Evolutionary conservation across 345 rosid genomes (phyloP).

Genomic region (Citrus hindsii): DNA sequence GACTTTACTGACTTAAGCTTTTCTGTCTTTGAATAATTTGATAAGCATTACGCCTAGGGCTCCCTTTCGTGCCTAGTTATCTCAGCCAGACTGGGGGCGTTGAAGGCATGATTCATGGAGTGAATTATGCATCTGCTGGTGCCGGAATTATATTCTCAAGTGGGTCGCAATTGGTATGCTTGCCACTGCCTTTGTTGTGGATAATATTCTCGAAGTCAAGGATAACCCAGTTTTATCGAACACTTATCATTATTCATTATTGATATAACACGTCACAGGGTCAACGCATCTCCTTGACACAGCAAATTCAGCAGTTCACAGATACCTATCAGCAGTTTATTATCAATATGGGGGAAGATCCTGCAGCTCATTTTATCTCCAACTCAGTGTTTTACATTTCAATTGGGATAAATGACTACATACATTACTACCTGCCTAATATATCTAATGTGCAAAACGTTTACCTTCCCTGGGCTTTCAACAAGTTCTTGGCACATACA

Average conservation of each 20-base stretch:
- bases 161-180: slow-evolving; percentile 73
- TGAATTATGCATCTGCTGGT: slow-evolving; percentile 85
- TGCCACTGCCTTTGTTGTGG: not conserved
- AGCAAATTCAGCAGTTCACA: slow-evolving; percentile 81
- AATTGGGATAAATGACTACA: slow-evolving; percentile 83
- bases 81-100: slow-evolving; percentile 67
- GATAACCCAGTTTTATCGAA: not conserved
- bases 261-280: slow-evolving; percentile 42
- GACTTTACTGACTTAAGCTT: not conserved
- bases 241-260: not conserved
- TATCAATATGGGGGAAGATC: slow-evolving; percentile 56
- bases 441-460: slow-evolving; percentile 64
- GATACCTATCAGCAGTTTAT: slow-evolving; percentile 79
- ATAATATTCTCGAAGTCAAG: not conserved
- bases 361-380: slow-evolving; percentile 47
- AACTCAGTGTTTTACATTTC: slow-evolving; percentile 72
- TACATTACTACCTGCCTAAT: slow-evolving; percentile 82
- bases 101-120: slow-evolving; percentile 69
- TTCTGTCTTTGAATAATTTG: not conserved
- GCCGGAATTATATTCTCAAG: slow-evolving; percentile 85
- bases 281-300: slow-evolving; percentile 74
- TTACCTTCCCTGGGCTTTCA: slow-evolving; percentile 84
- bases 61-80: slow-evolving; percentile 85
- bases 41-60: slow-evolving; percentile 68
- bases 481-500: slow-evolving; percentile 66